Evolutionary conservation across 2,329 filamentous ascomycete species (phyloP), one percentile per base, ranked within the genome.

Genomic region (Cordyceps cicadae): DNA sequence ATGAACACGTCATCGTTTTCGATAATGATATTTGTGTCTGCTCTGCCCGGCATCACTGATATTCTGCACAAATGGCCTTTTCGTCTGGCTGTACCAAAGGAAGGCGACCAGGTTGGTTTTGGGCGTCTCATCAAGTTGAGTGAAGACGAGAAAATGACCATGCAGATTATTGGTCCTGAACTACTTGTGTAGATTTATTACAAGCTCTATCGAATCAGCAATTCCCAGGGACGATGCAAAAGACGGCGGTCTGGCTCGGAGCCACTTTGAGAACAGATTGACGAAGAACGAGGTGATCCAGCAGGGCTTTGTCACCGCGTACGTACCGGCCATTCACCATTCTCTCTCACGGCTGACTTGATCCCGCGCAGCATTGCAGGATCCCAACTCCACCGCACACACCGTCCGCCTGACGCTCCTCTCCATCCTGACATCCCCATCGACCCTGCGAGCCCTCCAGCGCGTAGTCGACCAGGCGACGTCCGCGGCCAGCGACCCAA

Each of bases 341-440:
- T 12, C 34, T 15, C 11, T 19, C 9, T 14, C 26, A 34, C 11
- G 21, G 6, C 43, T 55, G 46, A 59, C 8, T 21, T 29, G 3
- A 3, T 29, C 24, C 19, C 43, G 5, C n/a, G 1, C 48, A 82
- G 79, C 63, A 81, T 84, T 66, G 82, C 82, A 17, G 83, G 83
- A 29, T 84, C 83, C 21, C n/a, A 83, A 86, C 70, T 84, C 82
- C 0, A 84, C 83, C 0, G 82, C 83, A 0, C 79, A 78, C 0
- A 76, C 77, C 1, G 72, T 85, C 2, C 78, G 82, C 3, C 74
- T 78, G 62, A 81, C 76, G 5, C 62, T 85, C 46, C 75, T 84
- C 39, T 78, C 80, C 62, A 69, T 84, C 46, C 75, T 79, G 45
- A 80, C 77, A 43, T 74, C 77, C 24, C 70, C 72, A 1, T 68